These are phyloP conservation scores for Aspergillus clavatus DNA, from an alignment of 2,329 filamentous ascomycete species.

Conservation along the genomic window DNA sequence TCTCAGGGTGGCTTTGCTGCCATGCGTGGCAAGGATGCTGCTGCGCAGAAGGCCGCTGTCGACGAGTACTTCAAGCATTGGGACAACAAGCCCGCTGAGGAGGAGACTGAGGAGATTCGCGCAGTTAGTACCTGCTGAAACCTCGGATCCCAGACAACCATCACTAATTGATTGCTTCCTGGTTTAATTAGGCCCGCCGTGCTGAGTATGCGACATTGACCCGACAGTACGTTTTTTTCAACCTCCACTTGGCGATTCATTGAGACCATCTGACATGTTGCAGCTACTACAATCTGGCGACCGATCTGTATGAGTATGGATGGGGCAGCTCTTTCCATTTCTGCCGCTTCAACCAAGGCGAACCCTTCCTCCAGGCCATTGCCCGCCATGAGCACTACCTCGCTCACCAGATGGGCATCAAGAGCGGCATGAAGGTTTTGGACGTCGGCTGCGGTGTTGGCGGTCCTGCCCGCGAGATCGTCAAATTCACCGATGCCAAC, in stretches of 20 bases:
- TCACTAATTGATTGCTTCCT: slow-evolving; percentile 8
- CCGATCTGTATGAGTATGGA: slow-evolving; percentile 92
- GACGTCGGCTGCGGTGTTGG: slow-evolving; percentile 97
- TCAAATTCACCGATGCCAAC: slow-evolving; percentile 87
- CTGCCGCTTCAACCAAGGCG: slow-evolving; percentile 82
- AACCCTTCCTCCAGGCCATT: slow-evolving; percentile 86
- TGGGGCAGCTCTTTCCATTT: slow-evolving; percentile 98
- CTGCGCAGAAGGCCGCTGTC: slow-evolving; percentile 73
- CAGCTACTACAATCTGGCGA: slow-evolving; percentile 96
- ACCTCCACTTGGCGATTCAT: neutral
- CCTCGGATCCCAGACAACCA: neutral
- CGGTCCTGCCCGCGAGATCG: slow-evolving; percentile 90
- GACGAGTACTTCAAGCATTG: slow-evolving; percentile 97
- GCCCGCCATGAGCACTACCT: slow-evolving; percentile 98
- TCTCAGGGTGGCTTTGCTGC: slow-evolving; percentile 70
- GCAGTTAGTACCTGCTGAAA: slow-evolving; percentile 53
- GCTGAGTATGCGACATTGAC: slow-evolving; percentile 91
- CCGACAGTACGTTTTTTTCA: slow-evolving; percentile 69
- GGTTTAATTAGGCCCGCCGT: slow-evolving; percentile 59
- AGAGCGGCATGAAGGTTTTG: slow-evolving; percentile 81
- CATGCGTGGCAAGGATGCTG: slow-evolving; percentile 77
- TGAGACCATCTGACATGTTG: neutral
- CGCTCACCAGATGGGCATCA: slow-evolving; percentile 79
- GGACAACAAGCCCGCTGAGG: slow-evolving; percentile 74
- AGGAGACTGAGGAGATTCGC: slow-evolving; percentile 78